phyloP scores from a whole-genome alignment of 2,329 filamentous ascomycete species.

The Fusarium buharicum region DNA sequence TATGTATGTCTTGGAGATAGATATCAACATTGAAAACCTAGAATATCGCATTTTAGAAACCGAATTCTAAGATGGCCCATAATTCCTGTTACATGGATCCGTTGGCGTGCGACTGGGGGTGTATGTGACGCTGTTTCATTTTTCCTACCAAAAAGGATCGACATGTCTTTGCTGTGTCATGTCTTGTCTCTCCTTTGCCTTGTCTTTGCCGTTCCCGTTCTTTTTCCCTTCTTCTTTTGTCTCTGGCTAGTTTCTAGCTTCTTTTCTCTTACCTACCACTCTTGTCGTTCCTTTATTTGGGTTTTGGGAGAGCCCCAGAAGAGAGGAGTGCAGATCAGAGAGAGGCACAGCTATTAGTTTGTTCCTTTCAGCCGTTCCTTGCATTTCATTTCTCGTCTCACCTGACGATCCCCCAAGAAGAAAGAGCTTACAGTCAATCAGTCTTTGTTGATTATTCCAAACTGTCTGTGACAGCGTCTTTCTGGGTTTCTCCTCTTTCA shows the following conservation, averaged over 20 bases:
- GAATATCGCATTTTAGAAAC: background rate
- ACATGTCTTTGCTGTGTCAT: constrained; percentile 16
- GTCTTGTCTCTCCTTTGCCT: constrained; percentile 8
- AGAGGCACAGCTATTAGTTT: constrained; percentile 16
- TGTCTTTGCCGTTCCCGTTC: constrained; percentile 5
- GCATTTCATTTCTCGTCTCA: constrained; percentile 8
- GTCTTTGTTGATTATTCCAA: constrained; percentile 13
- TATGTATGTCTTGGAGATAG: background rate
- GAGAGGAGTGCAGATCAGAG: background rate
- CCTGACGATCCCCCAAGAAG: constrained; percentile 1
- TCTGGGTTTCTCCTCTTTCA: background rate
- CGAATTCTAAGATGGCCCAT: constrained; percentile 13
- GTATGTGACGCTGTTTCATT: constrained; percentile 29
- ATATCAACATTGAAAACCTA: background rate
- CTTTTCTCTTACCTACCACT: background rate
- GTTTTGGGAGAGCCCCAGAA: too few relatives aligned
- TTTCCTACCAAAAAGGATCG: constrained; percentile 23
- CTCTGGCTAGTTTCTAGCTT: background rate
- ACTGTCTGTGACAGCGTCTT: constrained; percentile 25
- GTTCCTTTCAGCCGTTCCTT: constrained; percentile 2
- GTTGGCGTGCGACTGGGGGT: constrained; percentile 18
- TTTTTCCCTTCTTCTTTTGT: background rate
- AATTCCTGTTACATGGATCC: constrained; percentile 15
- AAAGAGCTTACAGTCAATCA: background rate
- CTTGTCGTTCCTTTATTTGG: constrained; percentile 2